Evolutionary conservation across 169 alveolate genomes (phyloP).

Genomic region (Plasmodium billcollinsi): DNA sequence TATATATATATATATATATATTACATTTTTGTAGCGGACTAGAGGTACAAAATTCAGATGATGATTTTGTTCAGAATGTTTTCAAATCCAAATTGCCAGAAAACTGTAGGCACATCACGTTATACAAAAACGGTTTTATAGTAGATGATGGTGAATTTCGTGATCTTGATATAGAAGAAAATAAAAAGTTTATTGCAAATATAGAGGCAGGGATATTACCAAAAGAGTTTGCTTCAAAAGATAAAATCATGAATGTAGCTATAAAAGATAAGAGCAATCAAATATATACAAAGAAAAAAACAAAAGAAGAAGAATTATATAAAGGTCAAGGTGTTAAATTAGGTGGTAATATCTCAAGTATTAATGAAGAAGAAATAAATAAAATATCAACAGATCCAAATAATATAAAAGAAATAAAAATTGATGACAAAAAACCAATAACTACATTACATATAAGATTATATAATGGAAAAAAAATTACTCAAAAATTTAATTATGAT

Average conservation of each 20-base stretch:
- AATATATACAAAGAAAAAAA: conserved; percentile 67
- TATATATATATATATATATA: neutral
- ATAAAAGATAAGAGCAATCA: conserved; percentile 80
- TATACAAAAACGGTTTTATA: conserved; percentile 93
- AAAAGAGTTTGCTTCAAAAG: conserved; percentile 88
- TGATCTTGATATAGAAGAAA: conserved; percentile 90
- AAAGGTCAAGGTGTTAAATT: conserved; percentile 67
- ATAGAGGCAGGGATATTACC: conserved; percentile 95
- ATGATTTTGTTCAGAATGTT: conserved; percentile 29
- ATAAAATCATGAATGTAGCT: conserved; percentile 79
- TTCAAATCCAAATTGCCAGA: conserved; percentile 46
- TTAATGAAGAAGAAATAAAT: conserved; percentile 52
- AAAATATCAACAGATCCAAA: conserved; percentile 26
- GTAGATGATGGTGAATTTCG: conserved; percentile 95
- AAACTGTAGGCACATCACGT: conserved; percentile 57
- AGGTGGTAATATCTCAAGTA: conserved; percentile 17
- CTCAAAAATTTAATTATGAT: conserved; percentile 61
- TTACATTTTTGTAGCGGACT: conserved; percentile 30
- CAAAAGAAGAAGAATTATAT: conserved; percentile 19
- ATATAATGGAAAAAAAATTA: conserved; percentile 66
- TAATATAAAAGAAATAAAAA: conserved; percentile 20
- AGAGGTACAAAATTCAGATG: conserved; percentile 60
- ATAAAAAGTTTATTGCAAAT: conserved; percentile 91
- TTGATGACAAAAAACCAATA: conserved; percentile 43
- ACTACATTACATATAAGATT: conserved; percentile 58